Conservation (phyloP, 768 basidiomycete species). For the Myochromella boudieri region DNA sequence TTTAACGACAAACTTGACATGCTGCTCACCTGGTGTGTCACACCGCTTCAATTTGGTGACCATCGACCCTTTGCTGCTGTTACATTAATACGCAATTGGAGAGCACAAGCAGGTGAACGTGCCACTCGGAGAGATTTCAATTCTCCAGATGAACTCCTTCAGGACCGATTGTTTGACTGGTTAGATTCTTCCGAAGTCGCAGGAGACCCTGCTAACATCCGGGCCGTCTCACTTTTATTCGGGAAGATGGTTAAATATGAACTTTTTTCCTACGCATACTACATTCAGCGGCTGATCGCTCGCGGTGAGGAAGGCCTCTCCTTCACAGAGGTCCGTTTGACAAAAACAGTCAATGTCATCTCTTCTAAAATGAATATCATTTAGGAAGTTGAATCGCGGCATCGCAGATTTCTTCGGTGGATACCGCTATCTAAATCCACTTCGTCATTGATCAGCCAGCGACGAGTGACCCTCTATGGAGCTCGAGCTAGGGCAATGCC, state of each 20-base stretch:
- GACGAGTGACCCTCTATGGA: constrained; percentile 70
- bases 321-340: constrained; percentile 45
- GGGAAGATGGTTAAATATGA: constrained; percentile 70
- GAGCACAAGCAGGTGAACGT: constrained; percentile 58
- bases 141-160: constrained; percentile 62
- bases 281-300: constrained; percentile 80
- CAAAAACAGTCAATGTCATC: not conserved
- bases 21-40: constrained; percentile 79
- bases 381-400: constrained; percentile 55
- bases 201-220: constrained; percentile 52
- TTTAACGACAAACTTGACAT: constrained; percentile 74
- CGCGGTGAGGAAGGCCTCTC: constrained; percentile 68
- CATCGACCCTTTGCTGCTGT: constrained; percentile 77
- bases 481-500: constrained; percentile 66
- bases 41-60: constrained; percentile 78
- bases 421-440: constrained; percentile 67
- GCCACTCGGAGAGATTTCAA: constrained; percentile 62
- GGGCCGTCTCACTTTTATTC: constrained; percentile 64
- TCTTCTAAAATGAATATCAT: constrained; percentile 12
- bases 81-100: constrained; percentile 65
- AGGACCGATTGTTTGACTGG: constrained; percentile 83
- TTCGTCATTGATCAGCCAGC: constrained; percentile 62
- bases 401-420: constrained; percentile 68
- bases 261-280: constrained; percentile 72
- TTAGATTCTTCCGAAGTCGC: constrained; percentile 67